Base-by-base conservation (phyloP, 2,329 filamentous ascomycete genomes). In the Fusarium sp. region DNA sequence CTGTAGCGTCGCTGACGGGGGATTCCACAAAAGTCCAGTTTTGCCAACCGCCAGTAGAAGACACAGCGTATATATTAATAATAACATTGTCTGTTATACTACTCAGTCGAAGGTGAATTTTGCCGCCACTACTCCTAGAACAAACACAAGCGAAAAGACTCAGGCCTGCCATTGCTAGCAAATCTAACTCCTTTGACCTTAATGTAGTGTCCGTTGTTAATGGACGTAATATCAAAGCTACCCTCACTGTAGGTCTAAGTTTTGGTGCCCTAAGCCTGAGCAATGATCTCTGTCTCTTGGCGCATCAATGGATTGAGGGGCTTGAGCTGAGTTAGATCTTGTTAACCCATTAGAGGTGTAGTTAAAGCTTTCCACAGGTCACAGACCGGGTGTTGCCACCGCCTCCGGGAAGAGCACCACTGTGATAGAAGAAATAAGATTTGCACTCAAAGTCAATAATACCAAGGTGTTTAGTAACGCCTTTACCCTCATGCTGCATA, bases 341-440 rank as follows among this genome's bases (percentile, higher is more conserved):
- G n/a, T 61, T 4, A 61, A 8, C 0, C 57, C 57, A 3, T 61
- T 21, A 0, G 57, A 61, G 2, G 20, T 28, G 19, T 61, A 61
- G 14, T 26, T 39, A 26, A 61, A 61, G 14, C 57, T 61, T 6
- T 61, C 57, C 4, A 61, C 32, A 2, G 57, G 57, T 46, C 3
- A 61, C 57, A 3, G 56, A 61, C 0, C 57, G 17, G 0, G 56
- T 61, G 6, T 61, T 61, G 0, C 57, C 57, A 0, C 57, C 42
- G 0, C 57, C 57, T 1, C 46, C 57, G 3, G 26, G 23, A 4
- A 61, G 57, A 8, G 57, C 57, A 5, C 57, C 56, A 2, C 61
- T 61, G 3, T 61, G 57, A 4, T 61, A 61, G 1, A 61, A 61
- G 32, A 61, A 61, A 1, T 61, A 61, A 5, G 57, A 61, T 5